Conservation (phyloP, 2,329 filamentous ascomycete genomes). For the Fusarium anthophilum region DNA sequence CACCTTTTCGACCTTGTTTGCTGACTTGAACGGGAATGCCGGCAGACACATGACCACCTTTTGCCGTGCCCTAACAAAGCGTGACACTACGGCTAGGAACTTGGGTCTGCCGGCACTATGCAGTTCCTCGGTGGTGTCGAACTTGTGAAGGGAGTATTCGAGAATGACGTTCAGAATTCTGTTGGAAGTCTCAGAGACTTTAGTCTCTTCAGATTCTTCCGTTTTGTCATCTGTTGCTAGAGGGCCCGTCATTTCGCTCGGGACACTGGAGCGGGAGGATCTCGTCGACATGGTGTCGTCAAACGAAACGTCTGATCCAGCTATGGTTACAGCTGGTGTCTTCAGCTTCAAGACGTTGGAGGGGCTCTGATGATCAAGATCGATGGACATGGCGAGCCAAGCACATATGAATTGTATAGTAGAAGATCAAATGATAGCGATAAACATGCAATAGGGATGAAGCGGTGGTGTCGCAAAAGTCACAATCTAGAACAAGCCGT, state of each 20-base stretch:
- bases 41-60: constrained; percentile 38
- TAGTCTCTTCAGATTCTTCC: neutral
- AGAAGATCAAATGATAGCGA: neutral
- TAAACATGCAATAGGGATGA: neutral
- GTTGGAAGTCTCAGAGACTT: neutral
- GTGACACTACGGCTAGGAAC: neutral
- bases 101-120: neutral
- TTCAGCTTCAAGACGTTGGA: neutral
- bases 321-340: neutral
- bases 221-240: neutral
- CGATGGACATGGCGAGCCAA: neutral
- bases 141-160: constrained; percentile 8
- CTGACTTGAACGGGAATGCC: constrained; percentile 47
- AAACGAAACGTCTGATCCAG: neutral
- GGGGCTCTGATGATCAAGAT: neutral
- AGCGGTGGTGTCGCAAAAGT: neutral
- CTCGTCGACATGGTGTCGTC: neutral
- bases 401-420: neutral
- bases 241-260: neutral
- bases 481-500: neutral
- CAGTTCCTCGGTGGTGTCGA: neutral
- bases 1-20: constrained; percentile 47
- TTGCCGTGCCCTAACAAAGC: neutral
- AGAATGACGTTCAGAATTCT: neutral
- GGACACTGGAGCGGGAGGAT: neutral